Evolutionary conservation across 2,329 filamentous ascomycete species (phyloP).

Genomic region (Coniella vitis): DNA sequence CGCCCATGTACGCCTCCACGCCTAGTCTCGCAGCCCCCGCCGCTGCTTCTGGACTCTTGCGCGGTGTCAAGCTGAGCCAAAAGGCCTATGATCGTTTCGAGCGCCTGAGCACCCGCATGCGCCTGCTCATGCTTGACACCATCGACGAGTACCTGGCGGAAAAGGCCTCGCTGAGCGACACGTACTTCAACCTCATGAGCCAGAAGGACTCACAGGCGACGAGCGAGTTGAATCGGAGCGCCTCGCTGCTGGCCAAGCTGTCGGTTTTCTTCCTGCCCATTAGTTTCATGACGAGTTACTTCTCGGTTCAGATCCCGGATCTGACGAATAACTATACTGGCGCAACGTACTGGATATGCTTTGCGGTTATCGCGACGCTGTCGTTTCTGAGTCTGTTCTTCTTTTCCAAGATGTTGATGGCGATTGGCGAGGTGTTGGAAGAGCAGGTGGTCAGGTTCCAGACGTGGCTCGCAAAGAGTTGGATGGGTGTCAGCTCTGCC

Average conservation of each 20-base stretch:
- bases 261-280: constrained; percentile 72
- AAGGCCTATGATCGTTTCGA: constrained; percentile 52
- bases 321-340: constrained; percentile 51
- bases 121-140: constrained; percentile 54
- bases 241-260: constrained; percentile 66
- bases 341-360: constrained; percentile 60
- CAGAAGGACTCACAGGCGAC: constrained; percentile 69
- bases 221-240: constrained; percentile 64
- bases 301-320: constrained; percentile 57
- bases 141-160: constrained; percentile 59
- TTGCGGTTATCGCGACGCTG: constrained; percentile 54
- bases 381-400: constrained; percentile 54
- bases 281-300: constrained; percentile 68
- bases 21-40: not conserved
- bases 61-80: constrained; percentile 27
- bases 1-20: not conserved
- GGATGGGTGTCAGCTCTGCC: not conserved
- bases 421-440: constrained; percentile 38
- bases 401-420: constrained; percentile 39
- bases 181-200: constrained; percentile 72
- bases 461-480: constrained; percentile 2
- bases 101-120: constrained; percentile 50
- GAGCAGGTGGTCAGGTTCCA: constrained; percentile 18
- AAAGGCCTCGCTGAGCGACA: constrained; percentile 62
- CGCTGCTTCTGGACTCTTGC: constrained; percentile 1